These are phyloP conservation scores for Penicillium occitanis DNA, from an alignment of 2,329 filamentous ascomycete species.

Conservation along the genomic window DNA sequence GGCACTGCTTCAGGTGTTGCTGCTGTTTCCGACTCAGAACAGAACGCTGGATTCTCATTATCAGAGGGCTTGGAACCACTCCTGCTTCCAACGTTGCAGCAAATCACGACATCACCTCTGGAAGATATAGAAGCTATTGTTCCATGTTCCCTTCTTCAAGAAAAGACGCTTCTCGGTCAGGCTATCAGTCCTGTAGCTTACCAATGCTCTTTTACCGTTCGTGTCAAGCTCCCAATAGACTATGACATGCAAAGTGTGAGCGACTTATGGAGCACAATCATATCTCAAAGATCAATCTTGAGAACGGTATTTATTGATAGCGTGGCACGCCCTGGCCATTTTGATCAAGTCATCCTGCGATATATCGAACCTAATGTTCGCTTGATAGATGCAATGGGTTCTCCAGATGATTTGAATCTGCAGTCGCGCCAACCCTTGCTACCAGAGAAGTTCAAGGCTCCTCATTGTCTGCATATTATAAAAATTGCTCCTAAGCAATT, in stretches of 20 bases:
- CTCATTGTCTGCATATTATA: neutral
- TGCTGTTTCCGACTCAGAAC: neutral
- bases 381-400: neutral
- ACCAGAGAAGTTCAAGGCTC: neutral
- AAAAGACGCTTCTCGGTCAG: neutral
- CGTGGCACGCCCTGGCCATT: neutral
- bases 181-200: neutral
- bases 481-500: neutral
- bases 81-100: neutral
- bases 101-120: neutral
- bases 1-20: neutral
- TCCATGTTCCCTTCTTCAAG: neutral
- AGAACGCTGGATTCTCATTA: neutral
- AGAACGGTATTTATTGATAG: neutral
- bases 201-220: neutral
- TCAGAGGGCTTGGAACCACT: neutral
- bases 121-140: neutral
- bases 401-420: neutral
- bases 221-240: neutral
- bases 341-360: neutral
- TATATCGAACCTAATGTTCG: neutral
- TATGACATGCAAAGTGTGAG: neutral
- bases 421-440: neutral
- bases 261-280: neutral
- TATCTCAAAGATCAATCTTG: neutral